Percentiles rank a stretch among this genome's conserved stretches.
Evolutionary conservation across 306 rosid genomes (phyloP).

Genomic region (Myrica gale): DNA sequence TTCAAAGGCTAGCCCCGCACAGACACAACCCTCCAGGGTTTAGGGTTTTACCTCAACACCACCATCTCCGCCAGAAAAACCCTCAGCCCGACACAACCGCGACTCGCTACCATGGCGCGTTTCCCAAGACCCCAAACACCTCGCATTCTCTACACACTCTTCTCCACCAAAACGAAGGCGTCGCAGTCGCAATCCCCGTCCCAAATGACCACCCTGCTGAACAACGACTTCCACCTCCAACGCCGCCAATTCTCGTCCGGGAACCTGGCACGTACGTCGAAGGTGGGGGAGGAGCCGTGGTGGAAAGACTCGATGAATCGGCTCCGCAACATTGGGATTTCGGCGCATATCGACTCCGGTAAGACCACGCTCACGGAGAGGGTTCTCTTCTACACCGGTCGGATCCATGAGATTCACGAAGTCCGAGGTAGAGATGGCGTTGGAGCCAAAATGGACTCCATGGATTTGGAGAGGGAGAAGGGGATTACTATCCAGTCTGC

Average conservation of each 20-base stretch:
- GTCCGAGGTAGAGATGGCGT: conserved; percentile 93
- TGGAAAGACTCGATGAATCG: conserved; percentile 83
- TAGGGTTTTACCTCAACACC: conserved; percentile 44
- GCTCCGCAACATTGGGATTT: conserved; percentile 92
- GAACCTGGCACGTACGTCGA: conserved; percentile 53
- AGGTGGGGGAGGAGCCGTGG: conserved; percentile 76
- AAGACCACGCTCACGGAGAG: conserved; percentile 98
- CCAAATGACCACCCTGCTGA: conserved; percentile 39
- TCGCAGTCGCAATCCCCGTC: conserved; percentile 31
- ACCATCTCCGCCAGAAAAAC: conserved; percentile 20
- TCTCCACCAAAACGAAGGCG: conserved; percentile 20
- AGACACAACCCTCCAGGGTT: conserved; percentile 30
- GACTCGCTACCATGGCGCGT: conserved; percentile 41
- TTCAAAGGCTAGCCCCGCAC: not conserved
- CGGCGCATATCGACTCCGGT: conserved; percentile 97
- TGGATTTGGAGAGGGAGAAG: conserved; percentile 96
- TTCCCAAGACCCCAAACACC: conserved; percentile 40
- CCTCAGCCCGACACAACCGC: conserved; percentile 23
- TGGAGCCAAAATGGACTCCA: conserved; percentile 97
- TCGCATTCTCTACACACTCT: conserved; percentile 46
- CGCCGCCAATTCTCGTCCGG: conserved; percentile 60
- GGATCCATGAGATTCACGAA: conserved; percentile 94
- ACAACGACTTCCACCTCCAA: conserved; percentile 40
- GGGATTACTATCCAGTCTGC: conserved; percentile 96
- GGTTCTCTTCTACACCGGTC: conserved; percentile 75